Base-by-base conservation (phyloP, 257 asterid species). In the Nicotiana paniculata region DNA sequence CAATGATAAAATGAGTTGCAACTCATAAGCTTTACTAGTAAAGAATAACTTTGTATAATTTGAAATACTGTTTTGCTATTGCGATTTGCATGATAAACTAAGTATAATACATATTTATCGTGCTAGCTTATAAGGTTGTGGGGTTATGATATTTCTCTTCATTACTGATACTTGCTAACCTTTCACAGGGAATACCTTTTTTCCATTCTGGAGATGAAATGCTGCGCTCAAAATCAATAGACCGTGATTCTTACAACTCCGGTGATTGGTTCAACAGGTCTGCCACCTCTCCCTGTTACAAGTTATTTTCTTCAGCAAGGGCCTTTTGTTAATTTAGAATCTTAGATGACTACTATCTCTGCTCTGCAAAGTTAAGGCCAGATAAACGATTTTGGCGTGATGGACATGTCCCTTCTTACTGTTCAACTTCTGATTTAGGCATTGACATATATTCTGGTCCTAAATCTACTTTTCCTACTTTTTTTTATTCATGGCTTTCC, bases 221-320 rank as follows among this genome's bases (percentile, higher is more conserved):
- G 86, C 90, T 96, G 82, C 99, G 99, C 66, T 96, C 99, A 77
- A 96, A 96, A 88, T 96, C 99, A 32, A 87, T 94, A 81, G 99
- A 96, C 69, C 99, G 98, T 77, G 99, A 96, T 87, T 96, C 99
- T 11, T 96, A 96, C 86, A 96, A 96, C 82, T 96, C 99, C 58
- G 97, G 99, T 79, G 98, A 96, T 90, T 96, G 99, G 99, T 96
- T 96, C 92, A 96, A 96, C 90, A 94, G 97, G 98, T 93, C 80
- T 77, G 39, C 55, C 85, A 17, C 67, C 70, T 21, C 8, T 62
- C 32, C 84, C 78, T n/a, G 17, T 62, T 80, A 57, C 68, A 48
- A 67, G 62, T 77, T n/a, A 59, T 80, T 81, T 83, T 51, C 18
- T 35, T 83, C 28, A 46, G 66, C 80, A 32, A 77, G 37, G 6